phyloP scores from a whole-genome alignment of 2,329 filamentous ascomycete genomes.

The Chaetomium sp. region DNA sequence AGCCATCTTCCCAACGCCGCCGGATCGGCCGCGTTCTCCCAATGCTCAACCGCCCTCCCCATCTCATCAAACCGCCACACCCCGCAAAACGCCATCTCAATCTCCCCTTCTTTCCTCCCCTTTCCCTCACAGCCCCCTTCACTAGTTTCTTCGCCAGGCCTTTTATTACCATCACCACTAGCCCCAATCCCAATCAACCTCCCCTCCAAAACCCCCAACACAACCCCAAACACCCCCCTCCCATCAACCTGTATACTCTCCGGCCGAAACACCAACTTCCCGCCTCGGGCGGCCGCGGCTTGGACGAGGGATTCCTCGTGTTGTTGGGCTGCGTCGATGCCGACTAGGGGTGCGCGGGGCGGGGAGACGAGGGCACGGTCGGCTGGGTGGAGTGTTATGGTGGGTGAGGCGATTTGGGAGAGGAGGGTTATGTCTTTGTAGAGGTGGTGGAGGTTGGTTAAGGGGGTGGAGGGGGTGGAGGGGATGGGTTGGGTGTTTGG shows the following conservation, averaged over 20 bases:
- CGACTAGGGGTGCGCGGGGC: slow-evolving; percentile 6
- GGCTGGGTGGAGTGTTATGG: slow-evolving; percentile 19
- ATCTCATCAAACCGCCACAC: slow-evolving; percentile 20
- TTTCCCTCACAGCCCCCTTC: neutral
- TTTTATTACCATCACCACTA: neutral
- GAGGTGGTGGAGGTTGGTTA: slow-evolving; percentile 13
- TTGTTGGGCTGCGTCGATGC: slow-evolving; percentile 14
- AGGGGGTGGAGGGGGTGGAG: neutral
- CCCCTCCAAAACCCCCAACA: slow-evolving; percentile 19
- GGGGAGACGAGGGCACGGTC: slow-evolving; percentile 10
- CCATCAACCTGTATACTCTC: slow-evolving; percentile 10
- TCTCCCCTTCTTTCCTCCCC: neutral
- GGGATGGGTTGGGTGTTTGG: neutral
- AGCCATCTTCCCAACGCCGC: slow-evolving; percentile 12
- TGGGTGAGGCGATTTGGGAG: slow-evolving; percentile 9
- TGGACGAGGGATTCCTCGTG: slow-evolving; percentile 17
- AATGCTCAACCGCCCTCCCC: slow-evolving; percentile 21
- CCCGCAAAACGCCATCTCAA: slow-evolving; percentile 20
- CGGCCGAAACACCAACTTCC: slow-evolving; percentile 20
- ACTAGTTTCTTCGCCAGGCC: neutral
- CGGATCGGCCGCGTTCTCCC: slow-evolving; percentile 21
- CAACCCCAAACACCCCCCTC: slow-evolving; percentile 19
- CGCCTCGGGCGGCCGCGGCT: neutral
- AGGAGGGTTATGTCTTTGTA: slow-evolving; percentile 21
- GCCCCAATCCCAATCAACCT: neutral